Percentiles rank a stretch among this genome's conserved stretches.
Conservation (phyloP, 2,329 filamentous ascomycete genomes). For the Cercospora beticola region DNA sequence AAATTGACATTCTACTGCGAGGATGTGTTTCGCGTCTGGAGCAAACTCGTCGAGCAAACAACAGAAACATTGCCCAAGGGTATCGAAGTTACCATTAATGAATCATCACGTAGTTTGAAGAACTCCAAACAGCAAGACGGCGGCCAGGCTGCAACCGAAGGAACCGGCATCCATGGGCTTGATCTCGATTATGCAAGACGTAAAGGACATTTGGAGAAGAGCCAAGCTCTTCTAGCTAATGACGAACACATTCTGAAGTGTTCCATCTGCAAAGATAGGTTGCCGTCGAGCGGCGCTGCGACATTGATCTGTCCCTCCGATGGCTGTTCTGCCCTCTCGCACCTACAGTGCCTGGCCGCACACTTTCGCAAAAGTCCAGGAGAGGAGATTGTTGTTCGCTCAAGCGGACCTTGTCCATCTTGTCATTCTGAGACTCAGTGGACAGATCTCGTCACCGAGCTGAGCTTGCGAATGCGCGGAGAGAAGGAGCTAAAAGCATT, state of each 20-base stretch:
- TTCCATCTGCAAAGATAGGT: constrained; percentile 48
- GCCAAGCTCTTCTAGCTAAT: constrained; percentile 44
- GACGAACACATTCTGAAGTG: constrained; percentile 43
- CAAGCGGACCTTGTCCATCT: constrained; percentile 66
- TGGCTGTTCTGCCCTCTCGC: constrained; percentile 51
- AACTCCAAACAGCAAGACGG: constrained; percentile 16
- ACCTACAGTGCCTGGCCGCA: constrained; percentile 57
- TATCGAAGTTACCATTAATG: constrained; percentile 46
- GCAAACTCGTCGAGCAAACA: constrained; percentile 54
- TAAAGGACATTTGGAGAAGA: constrained; percentile 55
- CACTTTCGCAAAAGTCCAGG: constrained; percentile 46
- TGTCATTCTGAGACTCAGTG: constrained; percentile 67
- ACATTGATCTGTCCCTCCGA: constrained; percentile 54
- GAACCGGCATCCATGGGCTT: constrained; percentile 45
- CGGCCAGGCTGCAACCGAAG: constrained; percentile 1
- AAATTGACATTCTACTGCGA: constrained; percentile 72
- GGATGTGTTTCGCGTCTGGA: constrained; percentile 71
- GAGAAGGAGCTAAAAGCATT: constrained; percentile 68
- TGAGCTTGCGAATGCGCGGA: constrained; percentile 71
- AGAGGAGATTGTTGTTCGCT: constrained; percentile 49
- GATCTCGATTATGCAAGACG: constrained; percentile 55
- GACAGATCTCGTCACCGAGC: constrained; percentile 77
- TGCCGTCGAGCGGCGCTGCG: constrained; percentile 43
- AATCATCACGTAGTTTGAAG: constrained; percentile 13
- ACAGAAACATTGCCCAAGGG: constrained; percentile 50